Evolutionary conservation across 495 filamentous ascomycete genomes (phyloP), one percentile per base, ranked within the genome.

Genomic region (Aspergillus sclerotiicarbonarius): DNA sequence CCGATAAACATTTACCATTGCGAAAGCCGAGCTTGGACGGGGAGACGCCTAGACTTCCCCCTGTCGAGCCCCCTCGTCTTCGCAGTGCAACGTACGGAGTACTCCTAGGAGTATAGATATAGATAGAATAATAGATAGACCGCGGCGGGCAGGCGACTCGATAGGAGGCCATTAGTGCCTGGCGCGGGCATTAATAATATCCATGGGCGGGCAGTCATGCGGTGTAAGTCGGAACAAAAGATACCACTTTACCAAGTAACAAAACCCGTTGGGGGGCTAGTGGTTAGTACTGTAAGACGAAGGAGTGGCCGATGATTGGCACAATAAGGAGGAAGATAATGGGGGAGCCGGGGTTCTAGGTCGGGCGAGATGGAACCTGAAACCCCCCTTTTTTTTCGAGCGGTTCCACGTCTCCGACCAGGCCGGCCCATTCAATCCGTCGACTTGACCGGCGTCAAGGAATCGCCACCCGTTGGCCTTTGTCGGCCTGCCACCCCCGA

Each of bases 391-490:
- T 32, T 32, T 50, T 50, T 15, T 16, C n/a, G 8, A 31, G 25
- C 29, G 25, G 31, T 33, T 6, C 47, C 46, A n/a, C 46, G 29
- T 16, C 18, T 50, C 31, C 47, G 47, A 49, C 46, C 46, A 30
- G 46, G 46, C 46, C 46, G 18, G 46, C 13, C 46, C 46, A 49
- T 30, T 29, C 46, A 49, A 12, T 29, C 19, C 8, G 15, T 49
- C 46, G 29, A 49, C 46, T 16, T 21, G 37, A 5, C 37, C 12
- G 12, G 37, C 46, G 47, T 50, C 47, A 31, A 15, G 47, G 47
- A 50, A 50, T 50, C 16, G 47, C 47, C 47, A 50, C 47, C 47
- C 47, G 47, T 25, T 41, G 37, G 37, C 37, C 37, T 32, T 32
- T 50, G 47, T 25, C 5, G 37, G 37, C 10, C 37, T 41, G 47